A percentile compares a stretch with the other conserved stretches of the same genome.
Conservation (phyloP, 2,329 filamentous ascomycete species). For the Fusarium incarnatum region DNA sequence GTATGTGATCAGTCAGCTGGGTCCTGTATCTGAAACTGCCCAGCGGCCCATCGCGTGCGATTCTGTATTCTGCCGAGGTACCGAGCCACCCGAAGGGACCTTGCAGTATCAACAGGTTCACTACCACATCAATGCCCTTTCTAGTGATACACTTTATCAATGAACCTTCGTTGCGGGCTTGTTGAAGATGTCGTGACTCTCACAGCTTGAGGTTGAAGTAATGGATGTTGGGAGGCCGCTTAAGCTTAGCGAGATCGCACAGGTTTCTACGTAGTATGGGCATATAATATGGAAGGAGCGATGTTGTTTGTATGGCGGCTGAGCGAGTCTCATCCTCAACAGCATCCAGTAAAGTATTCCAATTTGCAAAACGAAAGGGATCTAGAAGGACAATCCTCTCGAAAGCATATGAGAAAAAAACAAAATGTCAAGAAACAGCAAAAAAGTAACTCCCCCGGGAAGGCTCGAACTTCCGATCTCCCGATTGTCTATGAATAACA, state of each 20-base stretch:
- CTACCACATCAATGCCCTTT: neutral
- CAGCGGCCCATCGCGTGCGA: neutral
- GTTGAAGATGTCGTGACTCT: accelerated
- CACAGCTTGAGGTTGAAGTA: neutral
- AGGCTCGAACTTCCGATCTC: slow-evolving; percentile 49
- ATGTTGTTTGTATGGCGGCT: neutral
- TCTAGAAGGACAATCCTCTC: neutral
- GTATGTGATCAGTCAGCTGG: slow-evolving; percentile 13
- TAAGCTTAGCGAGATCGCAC: neutral
- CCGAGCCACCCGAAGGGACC: neutral
- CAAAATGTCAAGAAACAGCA: neutral
- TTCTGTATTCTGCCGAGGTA: neutral
- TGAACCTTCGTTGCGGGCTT: neutral
- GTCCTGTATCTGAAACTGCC: neutral
- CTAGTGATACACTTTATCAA: slow-evolving; percentile 21
- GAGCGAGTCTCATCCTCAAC: neutral
- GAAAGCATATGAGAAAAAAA: no score
- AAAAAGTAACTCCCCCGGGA: slow-evolving; percentile 42
- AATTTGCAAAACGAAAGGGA: neutral
- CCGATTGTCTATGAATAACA: slow-evolving; percentile 45
- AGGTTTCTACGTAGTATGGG: neutral
- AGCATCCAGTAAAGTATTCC: neutral
- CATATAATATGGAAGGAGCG: neutral
- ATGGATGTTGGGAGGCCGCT: neutral
- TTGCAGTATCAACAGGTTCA: neutral